Percentiles rank a stretch among this genome's conserved stretches.
phyloP scores from a whole-genome alignment of 1,284 basidiomycete species.

The Ceratobasidium sp. region DNA sequence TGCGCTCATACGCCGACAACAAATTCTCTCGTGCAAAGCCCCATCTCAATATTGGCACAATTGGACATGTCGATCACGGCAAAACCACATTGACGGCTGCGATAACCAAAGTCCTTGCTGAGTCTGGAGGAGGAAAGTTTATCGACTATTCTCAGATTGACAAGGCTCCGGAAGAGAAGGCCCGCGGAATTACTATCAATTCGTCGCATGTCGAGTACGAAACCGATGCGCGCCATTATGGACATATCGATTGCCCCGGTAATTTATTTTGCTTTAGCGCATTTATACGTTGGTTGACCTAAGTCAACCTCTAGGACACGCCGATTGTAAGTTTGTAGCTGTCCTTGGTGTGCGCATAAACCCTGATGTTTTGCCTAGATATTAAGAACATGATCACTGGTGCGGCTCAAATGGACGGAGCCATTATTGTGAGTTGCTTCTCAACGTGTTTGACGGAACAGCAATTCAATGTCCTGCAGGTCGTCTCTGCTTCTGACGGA shows the following conservation, averaged over 20 bases:
- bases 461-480: conserved; percentile 44
- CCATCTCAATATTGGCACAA: conserved; percentile 97
- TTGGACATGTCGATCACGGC: conserved; percentile 92
- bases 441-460: background rate
- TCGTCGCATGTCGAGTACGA: conserved; percentile 98
- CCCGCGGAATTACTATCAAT: conserved; percentile 98
- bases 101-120: conserved; percentile 94
- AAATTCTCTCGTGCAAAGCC: conserved; percentile 88
- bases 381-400: conserved; percentile 99
- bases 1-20: conserved; percentile 78
- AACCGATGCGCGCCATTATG: conserved; percentile 90
- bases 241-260: conserved; percentile 97
- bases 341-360: conserved; percentile 35
- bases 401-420: conserved; percentile 98
- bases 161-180: conserved; percentile 99
- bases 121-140: conserved; percentile 86
- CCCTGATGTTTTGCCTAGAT: conserved; percentile 55
- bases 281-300: background rate
- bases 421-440: conserved; percentile 71
- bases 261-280: conserved; percentile 42
- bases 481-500: conserved; percentile 98
- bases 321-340: conserved; percentile 71
- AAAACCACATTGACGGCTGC: conserved; percentile 98
- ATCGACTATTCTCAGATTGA: conserved; percentile 98
- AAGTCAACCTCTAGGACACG: conserved; percentile 64